Percentiles rank a stretch among this genome's conserved stretches.
Conservation (phyloP, 2,329 filamentous ascomycete species). For the Aspergillus flavus region DNA sequence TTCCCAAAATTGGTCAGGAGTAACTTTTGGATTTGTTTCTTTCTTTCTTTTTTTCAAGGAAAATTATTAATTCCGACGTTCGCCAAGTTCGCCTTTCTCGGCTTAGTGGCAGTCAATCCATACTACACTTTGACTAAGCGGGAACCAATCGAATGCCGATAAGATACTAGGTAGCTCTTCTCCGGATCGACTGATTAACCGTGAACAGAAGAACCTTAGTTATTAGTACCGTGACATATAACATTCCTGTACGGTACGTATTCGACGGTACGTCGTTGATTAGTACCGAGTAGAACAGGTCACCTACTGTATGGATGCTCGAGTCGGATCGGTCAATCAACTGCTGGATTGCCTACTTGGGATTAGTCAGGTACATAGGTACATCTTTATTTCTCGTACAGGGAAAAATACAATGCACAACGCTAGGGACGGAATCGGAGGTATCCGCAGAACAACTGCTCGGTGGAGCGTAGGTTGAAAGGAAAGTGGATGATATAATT, state of each 20-base stretch:
- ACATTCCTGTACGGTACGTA: no score
- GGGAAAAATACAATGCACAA: neutral
- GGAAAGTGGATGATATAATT: neutral
- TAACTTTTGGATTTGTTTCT: neutral
- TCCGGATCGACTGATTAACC: constrained; percentile 1
- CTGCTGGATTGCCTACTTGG: neutral
- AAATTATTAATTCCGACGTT: neutral
- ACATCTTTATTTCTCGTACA: neutral
- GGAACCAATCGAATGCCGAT: neutral
- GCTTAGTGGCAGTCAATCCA: neutral
- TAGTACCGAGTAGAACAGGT: no score
- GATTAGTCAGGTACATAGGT: constrained; percentile 3
- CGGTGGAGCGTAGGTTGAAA: neutral
- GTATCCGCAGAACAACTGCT: neutral
- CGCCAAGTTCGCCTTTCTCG: neutral
- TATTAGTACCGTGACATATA: no score
- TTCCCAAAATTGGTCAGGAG: neutral
- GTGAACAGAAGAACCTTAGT: neutral
- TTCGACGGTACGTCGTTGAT: no score
- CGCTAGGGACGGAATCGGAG: neutral
- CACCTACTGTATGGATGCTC: neutral
- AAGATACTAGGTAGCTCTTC: neutral
- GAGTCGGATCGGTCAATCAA: neutral
- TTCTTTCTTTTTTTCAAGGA: neutral
- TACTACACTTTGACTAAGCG: neutral